Conservation (phyloP, 2,329 filamentous ascomycete species). For the Boeremia exigua region DNA sequence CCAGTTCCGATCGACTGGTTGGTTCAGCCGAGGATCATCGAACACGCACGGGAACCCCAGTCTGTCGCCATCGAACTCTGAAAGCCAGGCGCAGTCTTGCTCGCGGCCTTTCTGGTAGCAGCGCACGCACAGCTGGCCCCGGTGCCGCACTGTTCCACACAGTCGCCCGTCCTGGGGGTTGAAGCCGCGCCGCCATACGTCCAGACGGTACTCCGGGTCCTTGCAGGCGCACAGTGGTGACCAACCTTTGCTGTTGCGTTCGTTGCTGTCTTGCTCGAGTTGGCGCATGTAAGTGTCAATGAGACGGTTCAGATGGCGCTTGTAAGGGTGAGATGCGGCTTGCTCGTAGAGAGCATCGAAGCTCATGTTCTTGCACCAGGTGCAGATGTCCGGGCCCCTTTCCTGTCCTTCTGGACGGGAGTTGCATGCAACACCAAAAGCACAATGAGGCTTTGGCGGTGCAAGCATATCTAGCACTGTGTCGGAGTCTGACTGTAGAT, state of each 20-base stretch:
- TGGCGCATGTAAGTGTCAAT: constrained; percentile 28
- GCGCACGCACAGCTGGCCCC: constrained; percentile 30
- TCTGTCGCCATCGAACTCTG: constrained; percentile 29
- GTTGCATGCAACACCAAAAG: constrained; percentile 28
- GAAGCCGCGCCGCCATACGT: constrained; percentile 28
- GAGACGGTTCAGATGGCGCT: constrained; percentile 17
- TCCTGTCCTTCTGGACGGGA: constrained; percentile 28
- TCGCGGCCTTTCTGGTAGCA: constrained; percentile 29
- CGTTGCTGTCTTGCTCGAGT: constrained; percentile 25
- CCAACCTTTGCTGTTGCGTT: constrained; percentile 31
- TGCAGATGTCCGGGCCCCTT: constrained; percentile 27
- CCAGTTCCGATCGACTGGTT: constrained; percentile 27
- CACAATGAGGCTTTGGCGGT: constrained; percentile 28
- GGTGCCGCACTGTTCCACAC: constrained; percentile 29
- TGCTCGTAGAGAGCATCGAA: constrained; percentile 27
- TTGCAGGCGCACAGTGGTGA: constrained; percentile 29
- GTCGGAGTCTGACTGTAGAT: neutral
- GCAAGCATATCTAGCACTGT: constrained; percentile 19
- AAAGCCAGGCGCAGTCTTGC: constrained; percentile 28
- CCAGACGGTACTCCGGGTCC: constrained; percentile 26
- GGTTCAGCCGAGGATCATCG: constrained; percentile 22
- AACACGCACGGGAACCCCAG: constrained; percentile 33
- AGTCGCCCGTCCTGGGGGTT: constrained; percentile 27
- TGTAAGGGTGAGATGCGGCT: constrained; percentile 20
- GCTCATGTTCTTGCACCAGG: constrained; percentile 36